Base-by-base conservation (phyloP, 129 eudicot genomes). In the Erigeron canadensis region DNA sequence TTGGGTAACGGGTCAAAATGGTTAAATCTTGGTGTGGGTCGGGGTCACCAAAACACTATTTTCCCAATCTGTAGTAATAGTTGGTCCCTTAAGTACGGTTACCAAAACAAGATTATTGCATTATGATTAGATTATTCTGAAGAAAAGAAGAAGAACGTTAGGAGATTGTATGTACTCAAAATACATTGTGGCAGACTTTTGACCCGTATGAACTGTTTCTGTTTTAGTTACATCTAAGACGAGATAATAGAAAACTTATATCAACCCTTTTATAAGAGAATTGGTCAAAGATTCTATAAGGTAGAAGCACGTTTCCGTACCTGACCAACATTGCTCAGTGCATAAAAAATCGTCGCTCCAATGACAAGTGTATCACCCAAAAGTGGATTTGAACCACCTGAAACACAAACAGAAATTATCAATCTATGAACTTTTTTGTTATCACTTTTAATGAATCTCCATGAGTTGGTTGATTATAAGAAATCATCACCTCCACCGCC, bases 381-480 rank as follows among this genome's bases (percentile, higher is more conserved):
- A 72, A 93, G 81, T 70, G 96, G 95, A 67, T 75, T 89, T 37
- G 96, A 81, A 77, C 98, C 96, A 72, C 91, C 96, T 92, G 85
- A 77, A 76, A 72, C 23, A 16, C 45, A 71, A 74, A 34, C 9
- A 76, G 8, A 38, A 12, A 7, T 54, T 54, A 56, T 75, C 42
- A 61, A 28, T 65, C 12, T 40, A 37, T 0, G 10, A 28, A 1
- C 1, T 28, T 11, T 7, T 45, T 43, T 50, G 17, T 17, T 2
- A 8, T 56, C 40, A 44, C 51, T 46, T 39, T 1, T 7, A 38
- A 66, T 59, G 18, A 47, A 70, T 4, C 41, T 18, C 19, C 18
- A 63, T 45, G 44, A 40, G 44, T 72, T 57, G 9, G 39, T 55
- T 61, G 17, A 34, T 47, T 55, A 16, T 38, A 9, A 15, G 19